A percentile compares a stretch with the other conserved stretches of the same genome.
These are phyloP conservation scores for Alliaria petiolata DNA, from an alignment of 345 rosid genomes.

Conservation along the genomic window DNA sequence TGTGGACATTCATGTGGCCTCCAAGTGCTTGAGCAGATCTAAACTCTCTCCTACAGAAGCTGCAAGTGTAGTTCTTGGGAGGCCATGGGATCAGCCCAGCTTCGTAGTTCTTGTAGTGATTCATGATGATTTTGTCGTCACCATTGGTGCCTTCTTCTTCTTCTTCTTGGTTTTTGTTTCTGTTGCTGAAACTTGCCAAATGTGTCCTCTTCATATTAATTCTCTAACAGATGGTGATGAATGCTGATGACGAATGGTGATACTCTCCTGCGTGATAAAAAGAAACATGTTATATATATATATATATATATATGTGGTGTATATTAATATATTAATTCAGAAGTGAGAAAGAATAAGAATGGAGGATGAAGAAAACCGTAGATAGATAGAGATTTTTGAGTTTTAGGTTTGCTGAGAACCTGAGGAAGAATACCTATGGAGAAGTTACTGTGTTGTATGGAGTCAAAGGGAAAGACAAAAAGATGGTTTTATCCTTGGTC, in stretches of 20 bases:
- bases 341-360: background rate
- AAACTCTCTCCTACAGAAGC: slow-evolving; percentile 54
- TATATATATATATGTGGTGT: too few relatives aligned
- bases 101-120: slow-evolving; percentile 30
- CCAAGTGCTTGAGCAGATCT: slow-evolving; percentile 74
- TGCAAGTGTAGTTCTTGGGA: slow-evolving; percentile 52
- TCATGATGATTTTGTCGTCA: slow-evolving; percentile 20
- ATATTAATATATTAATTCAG: background rate
- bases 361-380: slow-evolving; percentile 12
- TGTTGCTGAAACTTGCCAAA: slow-evolving; percentile 21
- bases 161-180: slow-evolving; percentile 4
- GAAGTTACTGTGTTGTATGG: slow-evolving; percentile 15
- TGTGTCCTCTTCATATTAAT: slow-evolving; percentile 34
- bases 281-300: background rate
- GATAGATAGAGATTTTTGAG: background rate
- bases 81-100: slow-evolving; percentile 42
- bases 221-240: background rate
- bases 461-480: slow-evolving; percentile 12
- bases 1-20: slow-evolving; percentile 78
- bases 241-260: background rate
- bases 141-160: background rate
- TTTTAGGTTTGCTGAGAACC: background rate
- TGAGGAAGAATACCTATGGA: slow-evolving; percentile 17
- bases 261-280: slow-evolving; percentile 4
- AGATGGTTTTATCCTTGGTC: slow-evolving; percentile 19